Conservation (phyloP, 495 filamentous ascomycete species). For the Staphylotrichum longicolle region DNA sequence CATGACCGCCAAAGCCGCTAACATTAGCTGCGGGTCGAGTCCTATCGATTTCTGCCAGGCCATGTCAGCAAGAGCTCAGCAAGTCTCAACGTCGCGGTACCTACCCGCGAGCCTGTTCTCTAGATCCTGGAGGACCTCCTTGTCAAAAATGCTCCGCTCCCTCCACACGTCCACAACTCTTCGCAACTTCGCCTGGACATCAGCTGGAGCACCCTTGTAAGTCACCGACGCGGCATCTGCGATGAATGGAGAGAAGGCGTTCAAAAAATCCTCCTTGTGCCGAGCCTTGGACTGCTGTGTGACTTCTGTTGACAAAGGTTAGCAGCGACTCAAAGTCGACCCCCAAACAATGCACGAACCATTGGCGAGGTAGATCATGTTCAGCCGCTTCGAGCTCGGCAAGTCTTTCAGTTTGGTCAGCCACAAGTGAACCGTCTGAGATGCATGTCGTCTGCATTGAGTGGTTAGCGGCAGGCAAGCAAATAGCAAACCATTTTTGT, state of each 20-base stretch:
- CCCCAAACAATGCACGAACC: conserved; percentile 50
- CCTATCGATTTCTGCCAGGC: conserved; percentile 70
- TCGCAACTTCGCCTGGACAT: conserved; percentile 81
- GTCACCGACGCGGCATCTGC: conserved; percentile 79
- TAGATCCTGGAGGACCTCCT: conserved; percentile 69
- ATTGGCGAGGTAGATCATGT: conserved; percentile 92
- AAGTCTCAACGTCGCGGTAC: neutral
- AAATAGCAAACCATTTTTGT: neutral
- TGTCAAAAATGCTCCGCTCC: conserved; percentile 80
- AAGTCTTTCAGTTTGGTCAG: conserved; percentile 83
- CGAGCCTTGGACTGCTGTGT: conserved; percentile 91
- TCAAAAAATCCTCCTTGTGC: conserved; percentile 84
- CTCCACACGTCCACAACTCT: conserved; percentile 94
- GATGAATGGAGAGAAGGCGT: conserved; percentile 86
- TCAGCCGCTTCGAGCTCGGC: conserved; percentile 76
- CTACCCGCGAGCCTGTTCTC: conserved; percentile 77
- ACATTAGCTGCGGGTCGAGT: conserved; percentile 63
- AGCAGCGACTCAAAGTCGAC: conserved; percentile 22
- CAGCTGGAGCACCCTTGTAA: conserved; percentile 79
- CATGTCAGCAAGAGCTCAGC: conserved; percentile 6
- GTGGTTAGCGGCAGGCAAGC: conserved; percentile 13
- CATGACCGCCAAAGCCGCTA: conserved; percentile 56
- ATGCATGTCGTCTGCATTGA: conserved; percentile 74
- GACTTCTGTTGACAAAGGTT: conserved; percentile 64
- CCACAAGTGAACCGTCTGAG: conserved; percentile 86